Evolutionary conservation across 1,139 yeast genomes (phyloP).

Genomic region (Pichia sp.): DNA sequence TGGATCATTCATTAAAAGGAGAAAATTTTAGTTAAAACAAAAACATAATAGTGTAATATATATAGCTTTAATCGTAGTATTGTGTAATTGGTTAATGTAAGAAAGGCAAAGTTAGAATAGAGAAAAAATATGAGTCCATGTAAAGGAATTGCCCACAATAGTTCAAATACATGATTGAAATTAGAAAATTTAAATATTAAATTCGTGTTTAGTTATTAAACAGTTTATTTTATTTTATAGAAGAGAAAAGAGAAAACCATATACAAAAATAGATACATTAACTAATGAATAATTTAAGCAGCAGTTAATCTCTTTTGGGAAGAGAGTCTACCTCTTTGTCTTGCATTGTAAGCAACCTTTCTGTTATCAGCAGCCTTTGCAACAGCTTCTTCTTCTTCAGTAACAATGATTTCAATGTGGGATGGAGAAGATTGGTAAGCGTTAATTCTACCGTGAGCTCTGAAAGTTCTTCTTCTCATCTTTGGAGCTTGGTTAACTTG

Average conservation of each 20-base stretch:
- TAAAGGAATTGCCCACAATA: too few relatives aligned
- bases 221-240: conserved; percentile 10
- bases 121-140: too few relatives aligned
- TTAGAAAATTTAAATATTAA: not conserved
- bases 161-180: too few relatives aligned
- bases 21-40: not conserved
- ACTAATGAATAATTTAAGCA: conserved; percentile 25
- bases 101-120: too few relatives aligned
- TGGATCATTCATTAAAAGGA: not conserved
- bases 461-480: conserved; percentile 99
- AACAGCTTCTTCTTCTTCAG: conserved; percentile 93
- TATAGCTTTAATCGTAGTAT: not conserved
- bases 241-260: conserved; percentile 16
- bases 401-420: conserved; percentile 95
- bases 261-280: not conserved
- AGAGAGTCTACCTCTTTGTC: conserved; percentile 92
- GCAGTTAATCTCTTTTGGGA: conserved; percentile 70
- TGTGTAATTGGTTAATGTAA: not conserved
- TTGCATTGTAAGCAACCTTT: conserved; percentile 70
- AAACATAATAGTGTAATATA: not conserved
- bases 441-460: conserved; percentile 99
- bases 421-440: conserved; percentile 98
- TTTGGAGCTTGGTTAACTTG: conserved; percentile 99
- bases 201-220: conserved; percentile 7
- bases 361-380: conserved; percentile 87